Evolutionary conservation across 768 basidiomycete genomes (phyloP), one percentile per base, ranked within the genome.

Genomic region (Boletus sp.): DNA sequence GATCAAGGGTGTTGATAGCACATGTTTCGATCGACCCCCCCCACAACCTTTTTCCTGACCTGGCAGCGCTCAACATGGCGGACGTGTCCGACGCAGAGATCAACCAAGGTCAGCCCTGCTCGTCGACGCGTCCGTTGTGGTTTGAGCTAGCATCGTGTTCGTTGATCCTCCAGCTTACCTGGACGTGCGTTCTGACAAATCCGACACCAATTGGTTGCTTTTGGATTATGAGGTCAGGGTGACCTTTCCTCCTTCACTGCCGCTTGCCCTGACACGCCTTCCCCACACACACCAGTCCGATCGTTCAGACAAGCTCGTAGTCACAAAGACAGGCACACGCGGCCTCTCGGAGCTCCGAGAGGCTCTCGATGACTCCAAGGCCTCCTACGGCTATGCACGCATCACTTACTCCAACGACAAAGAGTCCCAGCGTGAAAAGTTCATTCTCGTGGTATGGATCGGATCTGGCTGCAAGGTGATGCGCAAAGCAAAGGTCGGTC

Each of bases 201-300:
- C 85, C 37, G 88, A 90, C 30, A 89, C 84, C 32, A 97, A 90
- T 70, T 98, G 93, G 93, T 67, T 95, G 42, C 77, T 98, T 53
- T 74, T 97, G 54, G 90, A 96, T 69, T 98, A 98, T 70, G 87
- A 88, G 77, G 86, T 84, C 60, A 66, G 78, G 29, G 11, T 48
- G 11, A 8, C 33, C 25, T 33, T 38, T 3, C 53, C 43, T 40
- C 32, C 23, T 47, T 53, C 34, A n/a, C 49, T 35, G 15, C 39
- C 54, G 47, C 39, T 50, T 55, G 21, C 30, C 51, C 55, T 55
- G 46, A 67, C 58, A 62, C 56, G 64, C 60, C 54, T 44, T 58
- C 48, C 50, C 55, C 48, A 55, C 61, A 47, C 56, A 25, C 45
- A 51, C 41, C 62, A 85, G 80, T 79, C 79, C 64, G 88, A 90